phyloP scores from a whole-genome alignment of 2,329 filamentous ascomycete species.

The Teratosphaeria epicoccoides region DNA sequence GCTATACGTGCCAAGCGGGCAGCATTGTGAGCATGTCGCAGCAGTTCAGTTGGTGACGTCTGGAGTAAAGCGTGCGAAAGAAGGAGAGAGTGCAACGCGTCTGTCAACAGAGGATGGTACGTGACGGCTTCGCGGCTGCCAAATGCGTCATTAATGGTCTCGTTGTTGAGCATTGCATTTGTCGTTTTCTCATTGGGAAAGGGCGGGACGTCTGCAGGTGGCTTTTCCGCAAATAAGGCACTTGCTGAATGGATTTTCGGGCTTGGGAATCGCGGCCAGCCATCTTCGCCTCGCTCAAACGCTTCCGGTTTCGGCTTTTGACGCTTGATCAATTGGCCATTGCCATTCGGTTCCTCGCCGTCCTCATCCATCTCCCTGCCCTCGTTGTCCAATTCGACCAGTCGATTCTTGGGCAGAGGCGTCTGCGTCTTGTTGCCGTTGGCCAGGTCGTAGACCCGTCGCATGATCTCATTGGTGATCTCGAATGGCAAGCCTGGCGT shows the following conservation, averaged over 20 bases:
- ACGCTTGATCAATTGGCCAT: conserved; percentile 31
- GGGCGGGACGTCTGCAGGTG: conserved; percentile 55
- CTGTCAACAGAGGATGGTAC: conserved; percentile 69
- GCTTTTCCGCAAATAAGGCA: conserved; percentile 59
- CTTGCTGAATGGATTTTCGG: conserved; percentile 47
- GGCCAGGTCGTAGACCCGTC: conserved; percentile 48
- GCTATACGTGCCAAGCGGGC: conserved; percentile 62
- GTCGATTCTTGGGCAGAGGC: conserved; percentile 18
- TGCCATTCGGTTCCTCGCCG: conserved; percentile 10
- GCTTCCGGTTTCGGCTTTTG: conserved; percentile 21
- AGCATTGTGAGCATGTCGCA: conserved; percentile 72
- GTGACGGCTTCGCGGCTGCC: conserved; percentile 55
- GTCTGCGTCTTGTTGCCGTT: conserved; percentile 31
- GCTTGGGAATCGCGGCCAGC: conserved; percentile 38
- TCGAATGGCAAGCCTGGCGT: conserved; percentile 57
- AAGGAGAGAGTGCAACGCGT: conserved; percentile 67
- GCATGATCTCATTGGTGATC: conserved; percentile 46
- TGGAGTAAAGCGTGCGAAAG: conserved; percentile 71
- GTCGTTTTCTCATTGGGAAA: conserved; percentile 44
- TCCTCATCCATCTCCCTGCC: conserved; percentile 10
- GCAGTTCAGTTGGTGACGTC: conserved; percentile 65
- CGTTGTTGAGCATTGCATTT: conserved; percentile 16
- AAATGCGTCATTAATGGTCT: conserved; percentile 24
- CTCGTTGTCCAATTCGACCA: conserved; percentile 20
- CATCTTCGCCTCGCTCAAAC: conserved; percentile 25